Base-by-base conservation (phyloP, 2,329 filamentous ascomycete species). In the Amylocarpus encephaloides region DNA sequence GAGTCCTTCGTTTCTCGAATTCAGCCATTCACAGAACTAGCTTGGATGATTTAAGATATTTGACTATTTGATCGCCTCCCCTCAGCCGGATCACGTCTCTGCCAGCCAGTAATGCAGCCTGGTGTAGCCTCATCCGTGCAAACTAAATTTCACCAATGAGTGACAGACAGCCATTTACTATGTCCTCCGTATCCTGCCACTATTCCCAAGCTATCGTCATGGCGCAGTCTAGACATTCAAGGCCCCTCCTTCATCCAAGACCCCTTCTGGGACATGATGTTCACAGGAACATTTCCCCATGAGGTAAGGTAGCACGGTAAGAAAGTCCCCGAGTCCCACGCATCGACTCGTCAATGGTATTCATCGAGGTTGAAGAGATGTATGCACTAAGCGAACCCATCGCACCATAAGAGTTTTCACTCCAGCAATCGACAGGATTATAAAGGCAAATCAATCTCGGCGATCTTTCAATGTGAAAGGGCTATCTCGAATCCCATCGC, bases 301-400 rank as follows among this genome's bases (percentile, higher is more conserved):
- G 32, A n/a, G 33, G 26, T 29, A n/a, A n/a, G n/a, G n/a, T n/a
- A n/a, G n/a, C n/a, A n/a, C n/a, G n/a, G n/a, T n/a, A n/a, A n/a
- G n/a, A n/a, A n/a, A n/a, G n/a, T n/a, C n/a, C n/a, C n/a, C n/a
- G n/a, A n/a, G n/a, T n/a, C n/a, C n/a, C n/a, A n/a, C n/a, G n/a
- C n/a, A n/a, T n/a, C n/a, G n/a, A n/a, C n/a, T n/a, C n/a, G n/a
- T n/a, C n/a, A n/a, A n/a, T n/a, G n/a, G n/a, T n/a, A n/a, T n/a
- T n/a, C n/a, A 26, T 26, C 7, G 22, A 26, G 22, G 4, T 26
- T 26, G 22, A 26, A 26, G 22, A 26, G 22, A 26, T 64, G 60
- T 64, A 54, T 54, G 61, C 61, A 60, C 62, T 56, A 60, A 64
- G 62, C 62, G 62, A 64, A 64, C 59, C 62, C 52, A 52, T 36